Conservation (phyloP, 768 basidiomycete genomes). For the Paxillus involutus region DNA sequence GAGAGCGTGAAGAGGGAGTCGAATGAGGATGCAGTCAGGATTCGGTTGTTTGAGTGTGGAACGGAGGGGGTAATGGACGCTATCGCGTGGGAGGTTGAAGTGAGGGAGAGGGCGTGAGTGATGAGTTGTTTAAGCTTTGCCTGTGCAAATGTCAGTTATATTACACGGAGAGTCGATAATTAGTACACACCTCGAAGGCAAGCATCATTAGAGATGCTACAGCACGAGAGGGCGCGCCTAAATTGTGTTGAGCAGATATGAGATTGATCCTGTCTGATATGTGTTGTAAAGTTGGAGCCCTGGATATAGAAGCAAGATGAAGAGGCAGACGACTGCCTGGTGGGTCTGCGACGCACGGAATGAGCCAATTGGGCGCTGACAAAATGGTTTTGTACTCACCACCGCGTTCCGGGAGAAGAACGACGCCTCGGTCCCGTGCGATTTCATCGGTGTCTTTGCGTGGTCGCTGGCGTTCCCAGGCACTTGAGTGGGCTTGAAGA, state of each 20-base stretch:
- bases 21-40: constrained; percentile 70
- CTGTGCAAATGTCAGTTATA: constrained; percentile 33
- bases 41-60: constrained; percentile 36
- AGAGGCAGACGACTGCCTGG: constrained; percentile 71
- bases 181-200: constrained; percentile 64
- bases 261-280: constrained; percentile 79
- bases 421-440: constrained; percentile 64
- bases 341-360: constrained; percentile 43
- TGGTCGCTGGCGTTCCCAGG: constrained; percentile 44
- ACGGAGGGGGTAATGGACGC: constrained; percentile 68
- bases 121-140: constrained; percentile 84
- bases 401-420: constrained; percentile 61
- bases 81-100: constrained; percentile 73
- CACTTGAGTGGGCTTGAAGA: constrained; percentile 45
- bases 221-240: constrained; percentile 56
- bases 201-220: constrained; percentile 73
- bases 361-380: not conserved
- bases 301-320: constrained; percentile 72
- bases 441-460: constrained; percentile 65
- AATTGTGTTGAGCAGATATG: constrained; percentile 75
- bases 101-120: constrained; percentile 75
- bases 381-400: constrained; percentile 37
- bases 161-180: not conserved
- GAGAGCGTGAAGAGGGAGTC: constrained; percentile 77
- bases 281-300: constrained; percentile 73